Percentiles rank a stretch among this genome's conserved stretches.
Evolutionary conservation across 2,329 filamentous ascomycete genomes (phyloP).

Genomic region (Phaeomoniella chlamydospora): DNA sequence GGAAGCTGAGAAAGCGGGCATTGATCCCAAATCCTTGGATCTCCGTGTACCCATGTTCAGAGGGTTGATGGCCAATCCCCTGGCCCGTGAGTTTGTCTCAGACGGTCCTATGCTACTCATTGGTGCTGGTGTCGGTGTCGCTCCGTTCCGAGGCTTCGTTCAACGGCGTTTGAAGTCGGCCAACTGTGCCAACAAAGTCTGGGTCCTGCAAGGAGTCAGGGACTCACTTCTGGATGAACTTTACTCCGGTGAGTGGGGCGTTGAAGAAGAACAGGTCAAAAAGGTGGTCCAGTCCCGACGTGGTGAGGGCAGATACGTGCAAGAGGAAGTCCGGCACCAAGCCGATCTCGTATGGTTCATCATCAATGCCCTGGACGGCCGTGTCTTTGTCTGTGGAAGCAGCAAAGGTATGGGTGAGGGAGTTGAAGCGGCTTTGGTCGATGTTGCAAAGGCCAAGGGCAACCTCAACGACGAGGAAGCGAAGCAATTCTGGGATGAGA

Average conservation of each 20-base stretch:
- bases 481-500: constrained; percentile 73
- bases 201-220: constrained; percentile 88
- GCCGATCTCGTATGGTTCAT: constrained; percentile 98
- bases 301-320: constrained; percentile 79
- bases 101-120: constrained; percentile 97
- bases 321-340: constrained; percentile 84
- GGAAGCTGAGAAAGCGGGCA: constrained; percentile 47
- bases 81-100: constrained; percentile 78
- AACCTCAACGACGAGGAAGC: constrained; percentile 73
- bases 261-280: constrained; percentile 77
- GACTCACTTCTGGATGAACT: constrained; percentile 91
- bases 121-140: constrained; percentile 89
- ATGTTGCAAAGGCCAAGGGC: constrained; percentile 87
- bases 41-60: constrained; percentile 93
- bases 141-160: constrained; percentile 94
- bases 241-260: constrained; percentile 91
- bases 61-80: constrained; percentile 90
- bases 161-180: constrained; percentile 85
- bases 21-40: constrained; percentile 36
- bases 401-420: constrained; percentile 96
- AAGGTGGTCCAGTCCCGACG: constrained; percentile 63
- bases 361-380: constrained; percentile 87
- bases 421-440: constrained; percentile 72
- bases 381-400: constrained; percentile 92
- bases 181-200: constrained; percentile 95